phyloP scores from a whole-genome alignment of 148 eudicot genomes.

The Silene uniflora region DNA sequence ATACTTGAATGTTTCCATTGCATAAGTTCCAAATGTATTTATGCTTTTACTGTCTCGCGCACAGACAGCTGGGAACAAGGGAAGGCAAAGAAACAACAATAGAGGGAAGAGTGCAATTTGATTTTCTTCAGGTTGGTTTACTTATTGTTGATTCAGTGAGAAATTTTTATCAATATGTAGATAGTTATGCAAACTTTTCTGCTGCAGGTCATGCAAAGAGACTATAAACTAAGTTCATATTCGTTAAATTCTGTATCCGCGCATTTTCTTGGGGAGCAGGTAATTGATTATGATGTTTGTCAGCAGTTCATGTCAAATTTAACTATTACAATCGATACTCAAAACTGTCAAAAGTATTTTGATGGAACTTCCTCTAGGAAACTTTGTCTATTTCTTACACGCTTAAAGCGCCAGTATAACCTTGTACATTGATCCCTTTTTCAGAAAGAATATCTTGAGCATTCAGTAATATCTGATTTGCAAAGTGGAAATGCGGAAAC shows the following conservation, averaged over 20 bases:
- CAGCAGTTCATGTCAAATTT: neutral
- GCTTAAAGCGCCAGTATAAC: neutral
- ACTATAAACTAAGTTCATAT: constrained; percentile 90
- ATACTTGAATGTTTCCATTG: neutral
- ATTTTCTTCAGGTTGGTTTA: constrained; percentile 77
- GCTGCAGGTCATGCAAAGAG: constrained; percentile 89
- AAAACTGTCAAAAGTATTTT: neutral
- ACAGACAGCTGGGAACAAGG: constrained; percentile 92
- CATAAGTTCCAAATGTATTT: neutral
- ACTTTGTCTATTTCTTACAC: constrained; percentile 7
- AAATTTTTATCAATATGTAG: constrained; percentile 5
- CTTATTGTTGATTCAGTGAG: neutral
- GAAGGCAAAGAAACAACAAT: constrained; percentile 89
- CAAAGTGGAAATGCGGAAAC: constrained; percentile 98
- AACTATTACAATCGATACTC: neutral
- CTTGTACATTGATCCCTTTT: neutral
- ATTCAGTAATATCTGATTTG: constrained; percentile 95
- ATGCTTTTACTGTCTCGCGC: constrained; percentile 24
- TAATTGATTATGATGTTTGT: constrained; percentile 18
- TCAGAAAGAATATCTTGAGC: constrained; percentile 99
- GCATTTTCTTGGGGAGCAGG: constrained; percentile 98
- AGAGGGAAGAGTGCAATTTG: constrained; percentile 97
- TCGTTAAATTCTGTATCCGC: constrained; percentile 97
- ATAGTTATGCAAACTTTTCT: constrained; percentile 9
- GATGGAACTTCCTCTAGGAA: no score